Evolutionary conservation across 1,284 basidiomycete species (phyloP).

Genomic region (Trametes polyzona): DNA sequence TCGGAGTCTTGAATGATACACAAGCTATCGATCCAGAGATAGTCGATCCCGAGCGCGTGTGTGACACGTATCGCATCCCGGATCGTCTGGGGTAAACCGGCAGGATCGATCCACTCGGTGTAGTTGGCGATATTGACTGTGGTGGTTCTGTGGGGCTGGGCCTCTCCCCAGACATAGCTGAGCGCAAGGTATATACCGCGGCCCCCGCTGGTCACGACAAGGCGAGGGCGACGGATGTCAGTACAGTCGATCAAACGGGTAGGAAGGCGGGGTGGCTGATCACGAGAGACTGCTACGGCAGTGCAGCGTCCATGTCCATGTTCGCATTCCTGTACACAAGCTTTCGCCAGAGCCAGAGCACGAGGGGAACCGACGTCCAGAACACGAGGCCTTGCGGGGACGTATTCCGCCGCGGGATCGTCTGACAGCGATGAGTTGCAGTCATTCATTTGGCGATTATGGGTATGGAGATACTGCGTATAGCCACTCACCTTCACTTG

Average conservation of each 20-base stretch:
- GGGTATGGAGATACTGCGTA: too few relatives aligned
- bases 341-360: background rate
- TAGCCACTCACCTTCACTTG: too few relatives aligned
- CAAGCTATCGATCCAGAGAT: conserved; percentile 3
- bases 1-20: conserved; percentile 9
- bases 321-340: background rate
- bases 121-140: background rate
- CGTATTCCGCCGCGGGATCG: conserved; percentile 13
- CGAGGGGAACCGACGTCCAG: background rate
- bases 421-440: too few relatives aligned
- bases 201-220: background rate
- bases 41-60: background rate
- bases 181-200: conserved; percentile 9
- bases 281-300: too few relatives aligned
- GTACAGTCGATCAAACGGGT: conserved; percentile 12
- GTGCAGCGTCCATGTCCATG: background rate
- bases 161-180: conserved; percentile 21
- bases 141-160: conserved; percentile 3
- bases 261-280: background rate
- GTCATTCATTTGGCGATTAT: too few relatives aligned
- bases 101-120: background rate
- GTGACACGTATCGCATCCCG: conserved; percentile 1
- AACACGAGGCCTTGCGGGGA: background rate
- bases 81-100: background rate
- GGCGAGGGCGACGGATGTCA: background rate